Percentiles rank a stretch among this genome's conserved stretches.
phyloP scores from a whole-genome alignment of 495 filamentous ascomycete species.

The Talaromyces proteolyticus region DNA sequence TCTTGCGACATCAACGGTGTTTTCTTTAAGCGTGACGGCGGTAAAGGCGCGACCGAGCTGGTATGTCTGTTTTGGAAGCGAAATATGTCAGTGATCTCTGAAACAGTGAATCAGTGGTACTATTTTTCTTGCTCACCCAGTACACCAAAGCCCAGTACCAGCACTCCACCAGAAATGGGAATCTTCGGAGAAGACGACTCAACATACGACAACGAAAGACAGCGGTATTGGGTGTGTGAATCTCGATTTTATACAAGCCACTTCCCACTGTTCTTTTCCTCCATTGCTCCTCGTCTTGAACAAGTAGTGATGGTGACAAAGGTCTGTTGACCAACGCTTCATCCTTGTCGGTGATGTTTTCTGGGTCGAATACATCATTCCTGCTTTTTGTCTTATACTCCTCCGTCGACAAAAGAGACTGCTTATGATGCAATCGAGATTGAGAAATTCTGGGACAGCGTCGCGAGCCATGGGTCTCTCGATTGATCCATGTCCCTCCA shows the following conservation, averaged over 20 bases:
- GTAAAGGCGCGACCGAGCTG: conserved; percentile 59
- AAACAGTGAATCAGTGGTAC: conserved; percentile 1
- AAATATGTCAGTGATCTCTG: not conserved
- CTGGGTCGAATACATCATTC: too few species aligned
- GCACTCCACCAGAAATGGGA: conserved; percentile 73
- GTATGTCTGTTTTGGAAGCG: conserved; percentile 39
- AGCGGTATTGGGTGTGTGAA: conserved; percentile 50
- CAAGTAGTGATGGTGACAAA: conserved; percentile 21
- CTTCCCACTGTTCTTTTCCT: conserved; percentile 35
- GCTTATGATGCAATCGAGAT: not conserved
- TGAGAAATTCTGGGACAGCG: not conserved
- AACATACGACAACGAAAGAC: conserved; percentile 47
- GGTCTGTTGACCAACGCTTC: conserved; percentile 16
- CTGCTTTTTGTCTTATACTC: too few species aligned
- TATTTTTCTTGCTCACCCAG: conserved; percentile 34
- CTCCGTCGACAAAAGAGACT: conserved; percentile 7
- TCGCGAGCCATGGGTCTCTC: conserved; percentile 16
- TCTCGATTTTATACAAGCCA: conserved; percentile 20
- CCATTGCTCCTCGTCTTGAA: conserved; percentile 26
- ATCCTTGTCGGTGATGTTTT: conserved; percentile 25
- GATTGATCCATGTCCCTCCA: conserved; percentile 55
- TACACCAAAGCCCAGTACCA: conserved; percentile 76
- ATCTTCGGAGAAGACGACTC: conserved; percentile 55
- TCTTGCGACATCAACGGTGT: conserved; percentile 50
- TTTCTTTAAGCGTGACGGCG: conserved; percentile 51